phyloP scores from a whole-genome alignment of 139 green algal species.

The Chlorokybus atmophyticus region DNA sequence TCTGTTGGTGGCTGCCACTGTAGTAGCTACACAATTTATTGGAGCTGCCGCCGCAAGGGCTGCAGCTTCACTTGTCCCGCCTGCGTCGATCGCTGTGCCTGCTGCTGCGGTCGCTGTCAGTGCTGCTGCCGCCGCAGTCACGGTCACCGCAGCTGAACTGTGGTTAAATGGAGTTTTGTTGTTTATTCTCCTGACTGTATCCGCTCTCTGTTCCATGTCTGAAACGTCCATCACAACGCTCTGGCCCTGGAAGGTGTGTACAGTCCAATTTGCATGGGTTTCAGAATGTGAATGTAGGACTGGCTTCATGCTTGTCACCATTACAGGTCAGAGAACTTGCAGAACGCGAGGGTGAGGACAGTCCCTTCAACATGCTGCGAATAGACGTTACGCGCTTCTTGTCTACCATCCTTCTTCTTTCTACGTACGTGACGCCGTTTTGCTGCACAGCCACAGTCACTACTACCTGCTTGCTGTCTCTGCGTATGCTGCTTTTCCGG shows the following conservation, averaged over 20 bases:
- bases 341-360: constrained; percentile 29
- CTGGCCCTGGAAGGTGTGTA: constrained; percentile 38
- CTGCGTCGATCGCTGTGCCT: too few species aligned
- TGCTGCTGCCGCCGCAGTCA: too few species aligned
- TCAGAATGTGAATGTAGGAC: background rate
- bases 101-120: too few species aligned
- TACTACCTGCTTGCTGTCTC: background rate
- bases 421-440: constrained; percentile 16
- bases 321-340: constrained; percentile 33
- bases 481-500: background rate
- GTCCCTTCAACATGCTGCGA: constrained; percentile 22
- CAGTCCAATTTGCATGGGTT: background rate
- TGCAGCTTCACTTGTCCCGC: too few species aligned
- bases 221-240: constrained; percentile 42
- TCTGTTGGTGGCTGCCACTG: too few species aligned
- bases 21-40: too few species aligned
- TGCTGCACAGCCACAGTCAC: background rate
- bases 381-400: constrained; percentile 37
- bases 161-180: constrained; percentile 16
- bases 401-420: constrained; percentile 39
- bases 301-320: background rate
- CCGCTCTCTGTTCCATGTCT: constrained; percentile 29
- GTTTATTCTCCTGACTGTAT: constrained; percentile 11
- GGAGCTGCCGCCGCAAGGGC: too few species aligned
- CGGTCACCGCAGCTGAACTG: too few species aligned